Base-by-base conservation (phyloP, 257 asterid species). In the Salvia splendens region DNA sequence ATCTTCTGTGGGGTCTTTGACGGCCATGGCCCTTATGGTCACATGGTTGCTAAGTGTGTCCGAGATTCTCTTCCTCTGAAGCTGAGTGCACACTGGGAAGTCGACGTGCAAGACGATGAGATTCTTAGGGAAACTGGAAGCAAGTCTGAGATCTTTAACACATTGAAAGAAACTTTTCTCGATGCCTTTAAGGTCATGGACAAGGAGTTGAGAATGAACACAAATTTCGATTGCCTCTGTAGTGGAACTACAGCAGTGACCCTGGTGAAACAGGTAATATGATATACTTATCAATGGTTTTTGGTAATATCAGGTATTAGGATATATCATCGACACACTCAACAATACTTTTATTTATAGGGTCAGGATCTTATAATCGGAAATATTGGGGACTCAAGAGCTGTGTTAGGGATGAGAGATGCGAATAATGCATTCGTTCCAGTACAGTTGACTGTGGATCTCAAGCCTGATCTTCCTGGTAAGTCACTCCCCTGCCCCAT, bases 241-340 rank as follows among this genome's bases (percentile, higher is more conserved):
- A 92, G 98, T 54, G 96, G 98, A 76, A 87, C 95, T 62, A 89
- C 98, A 11, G 95, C 95, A 6, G 95, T 92, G 66, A 80, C 96
- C 5, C 58, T 92, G 64, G 86, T 92, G 76, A 92, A 87, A 79
- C 92, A 89, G 95, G 98, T 91, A 68, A 42, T 14, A 28, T 3
- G n/a, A 12, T 55, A 28, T 30, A 12, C 43, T 52, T n/a, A 24
- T 1, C 8, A 53, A 51, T 63, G 64, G 24, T 71, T 38, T 61
- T 72, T 75, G 28, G 52, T 16, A 49, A 48, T 60, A 15, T 38
- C 11, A 17, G 64, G 41, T 70, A 30, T 64, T 72, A 71, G 40
- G 52, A 12, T 45, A 53, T 59, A 15, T 32, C 33, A 15, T 61
- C 61, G 35, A 69, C 55, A 35, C 43, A 56, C 68, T 74, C 3